phyloP scores from a whole-genome alignment of 1,284 basidiomycete species.

The Taiwanofungus camphoratus region DNA sequence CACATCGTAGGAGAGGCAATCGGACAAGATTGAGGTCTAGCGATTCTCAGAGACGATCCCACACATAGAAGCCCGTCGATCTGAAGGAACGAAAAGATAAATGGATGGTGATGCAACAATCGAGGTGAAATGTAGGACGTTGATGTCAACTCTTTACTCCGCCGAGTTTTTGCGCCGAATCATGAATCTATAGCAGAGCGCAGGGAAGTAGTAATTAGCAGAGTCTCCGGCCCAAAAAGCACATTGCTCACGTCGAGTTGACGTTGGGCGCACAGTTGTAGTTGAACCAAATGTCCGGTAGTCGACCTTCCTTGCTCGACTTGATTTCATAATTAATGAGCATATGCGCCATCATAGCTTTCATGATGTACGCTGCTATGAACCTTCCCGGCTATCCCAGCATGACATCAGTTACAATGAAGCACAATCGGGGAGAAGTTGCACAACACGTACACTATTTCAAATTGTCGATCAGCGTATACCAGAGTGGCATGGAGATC shows the following conservation, averaged over 20 bases:
- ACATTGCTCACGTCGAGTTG: constrained; percentile 1
- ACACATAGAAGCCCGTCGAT: too few species aligned
- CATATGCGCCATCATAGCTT: constrained; percentile 18
- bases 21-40: too few species aligned
- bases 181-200: constrained; percentile 3
- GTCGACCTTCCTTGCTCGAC: constrained; percentile 2
- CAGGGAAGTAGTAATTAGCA: background rate
- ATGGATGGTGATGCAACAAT: background rate
- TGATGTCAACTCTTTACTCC: constrained; percentile 8
- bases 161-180: constrained; percentile 9
- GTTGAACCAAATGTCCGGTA: constrained; percentile 3
- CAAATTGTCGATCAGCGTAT: background rate
- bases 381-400: constrained; percentile 17
- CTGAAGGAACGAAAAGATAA: too few species aligned
- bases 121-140: constrained; percentile 1
- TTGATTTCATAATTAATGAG: constrained; percentile 20
- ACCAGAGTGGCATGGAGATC: background rate
- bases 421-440: background rate
- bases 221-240: background rate
- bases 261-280: constrained; percentile 8
- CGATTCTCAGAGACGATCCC: too few species aligned
- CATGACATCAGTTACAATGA: background rate
- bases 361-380: constrained; percentile 17
- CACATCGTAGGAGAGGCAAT: background rate
- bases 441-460: constrained; percentile 3